Evolutionary conservation across 306 rosid genomes (phyloP), one percentile per base, ranked within the genome.

Genomic region (Acacia melanoxylon): DNA sequence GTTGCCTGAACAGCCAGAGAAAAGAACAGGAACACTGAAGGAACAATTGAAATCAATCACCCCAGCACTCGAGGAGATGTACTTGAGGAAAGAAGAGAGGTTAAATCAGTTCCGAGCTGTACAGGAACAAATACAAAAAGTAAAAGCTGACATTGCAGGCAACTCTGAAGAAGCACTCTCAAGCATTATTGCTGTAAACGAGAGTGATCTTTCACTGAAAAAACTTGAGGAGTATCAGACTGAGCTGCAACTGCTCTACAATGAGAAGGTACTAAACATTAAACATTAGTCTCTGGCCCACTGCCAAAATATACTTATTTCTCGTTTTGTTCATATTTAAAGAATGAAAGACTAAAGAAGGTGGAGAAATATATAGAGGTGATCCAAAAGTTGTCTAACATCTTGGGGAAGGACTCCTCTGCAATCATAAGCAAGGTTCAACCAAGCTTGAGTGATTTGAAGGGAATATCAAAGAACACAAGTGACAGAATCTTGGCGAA

Each of bases 31-130:
- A 80, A 86, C 94, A 45, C 88, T 96, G 82, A 93, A 91, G 87
- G 97, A 91, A 88, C 99, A 96, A 86, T 86, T 96, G 86, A 94
- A 96, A 83, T 96, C 99, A 20, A 91, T 96, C 79, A 91, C 92
- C 31, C 99, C 99, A 48, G 94, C 97, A 66, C 87, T 93, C 82
- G 82, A 74, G 73, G 98, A 96, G 77, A 93, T 96, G 98, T 85
- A 91, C 45, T 49, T 83, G 85, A 91, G 94, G 88, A 96, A 92
- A 87, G 97, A 91, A 81, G 99, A 93, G 74, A 91, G 99, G 86
- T 44, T 93, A 86, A 93, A 86, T 80, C 93, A 92, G 85, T 96
- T 93, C 82, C 89, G 85, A 73, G 83, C 86, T 19, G 92, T 93
- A 66, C 99, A 88, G 81, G 90, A 88, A 74, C 89, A 91, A 74